These are phyloP conservation scores for Sporisorium scitamineum DNA, from an alignment of 1,284 basidiomycete genomes.

Conservation along the genomic window DNA sequence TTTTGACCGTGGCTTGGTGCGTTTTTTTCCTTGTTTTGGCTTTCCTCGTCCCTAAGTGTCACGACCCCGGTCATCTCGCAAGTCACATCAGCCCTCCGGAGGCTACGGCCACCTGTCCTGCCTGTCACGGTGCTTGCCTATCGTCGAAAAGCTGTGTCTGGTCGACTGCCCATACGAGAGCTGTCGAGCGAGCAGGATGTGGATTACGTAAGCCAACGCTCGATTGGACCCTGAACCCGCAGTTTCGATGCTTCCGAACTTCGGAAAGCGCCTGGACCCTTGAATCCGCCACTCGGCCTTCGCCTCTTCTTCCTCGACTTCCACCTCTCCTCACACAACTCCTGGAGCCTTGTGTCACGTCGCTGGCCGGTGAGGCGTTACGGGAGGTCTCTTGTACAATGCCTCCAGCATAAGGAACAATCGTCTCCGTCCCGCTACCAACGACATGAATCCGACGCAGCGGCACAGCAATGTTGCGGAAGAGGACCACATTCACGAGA, in stretches of 20 bases:
- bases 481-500: background rate
- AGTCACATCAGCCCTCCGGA: too few relatives aligned
- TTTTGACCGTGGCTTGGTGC: background rate
- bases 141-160: background rate
- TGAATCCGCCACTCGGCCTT: background rate
- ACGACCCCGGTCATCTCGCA: background rate
- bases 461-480: conserved; percentile 17
- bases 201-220: background rate
- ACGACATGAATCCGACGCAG: background rate
- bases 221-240: background rate
- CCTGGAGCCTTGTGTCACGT: background rate
- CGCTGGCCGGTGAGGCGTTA: background rate
- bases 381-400: background rate
- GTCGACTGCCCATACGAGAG: background rate
- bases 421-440: too few relatives aligned
- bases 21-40: background rate
- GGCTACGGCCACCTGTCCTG: too few relatives aligned
- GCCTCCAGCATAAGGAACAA: background rate
- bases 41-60: background rate
- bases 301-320: background rate
- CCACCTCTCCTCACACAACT: background rate
- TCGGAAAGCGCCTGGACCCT: conserved; percentile 1
- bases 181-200: background rate
- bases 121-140: too few relatives aligned
- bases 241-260: background rate